Conservation (phyloP, 257 asterid genomes). For the Pogostemon cablin region DNA sequence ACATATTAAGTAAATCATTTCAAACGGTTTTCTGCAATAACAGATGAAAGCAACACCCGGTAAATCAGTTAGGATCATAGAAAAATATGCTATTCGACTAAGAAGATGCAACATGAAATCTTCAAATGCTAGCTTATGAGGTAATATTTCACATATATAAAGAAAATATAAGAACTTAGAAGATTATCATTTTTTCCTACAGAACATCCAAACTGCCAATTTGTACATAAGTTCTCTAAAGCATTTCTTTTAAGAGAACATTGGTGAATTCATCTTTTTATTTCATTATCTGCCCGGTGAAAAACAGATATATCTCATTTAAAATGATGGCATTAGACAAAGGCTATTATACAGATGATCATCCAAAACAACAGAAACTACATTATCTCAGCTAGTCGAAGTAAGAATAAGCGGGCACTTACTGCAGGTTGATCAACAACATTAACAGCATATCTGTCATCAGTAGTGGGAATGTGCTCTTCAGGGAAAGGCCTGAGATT, state of each 20-base stretch:
- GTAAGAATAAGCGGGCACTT: slow-evolving; percentile 36
- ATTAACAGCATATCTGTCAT: slow-evolving; percentile 67
- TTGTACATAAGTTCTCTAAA: slow-evolving; percentile 4
- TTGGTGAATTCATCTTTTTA: neutral
- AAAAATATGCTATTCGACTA: neutral
- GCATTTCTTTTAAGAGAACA: neutral
- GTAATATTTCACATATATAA: neutral
- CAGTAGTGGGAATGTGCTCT: slow-evolving; percentile 66
- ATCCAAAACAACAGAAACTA: slow-evolving; percentile 1
- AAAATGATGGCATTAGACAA: neutral
- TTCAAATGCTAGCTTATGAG: neutral
- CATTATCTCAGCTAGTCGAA: slow-evolving; percentile 14
- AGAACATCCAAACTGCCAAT: neutral
- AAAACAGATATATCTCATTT: neutral
- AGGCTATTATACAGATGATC: neutral
- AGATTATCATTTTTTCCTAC: slow-evolving; percentile 6
- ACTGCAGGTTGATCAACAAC: slow-evolving; percentile 67
- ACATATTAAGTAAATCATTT: neutral
- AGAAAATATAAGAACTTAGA: neutral
- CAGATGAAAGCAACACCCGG: slow-evolving; percentile 10
- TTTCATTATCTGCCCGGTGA: neutral
- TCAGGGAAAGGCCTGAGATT: slow-evolving; percentile 72
- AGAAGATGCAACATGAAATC: neutral
- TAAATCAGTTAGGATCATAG: slow-evolving; percentile 3
- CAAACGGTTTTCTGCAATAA: neutral